These are phyloP conservation scores for Leptographium lundbergii DNA, from an alignment of 2,329 filamentous ascomycete genomes.

Conservation along the genomic window DNA sequence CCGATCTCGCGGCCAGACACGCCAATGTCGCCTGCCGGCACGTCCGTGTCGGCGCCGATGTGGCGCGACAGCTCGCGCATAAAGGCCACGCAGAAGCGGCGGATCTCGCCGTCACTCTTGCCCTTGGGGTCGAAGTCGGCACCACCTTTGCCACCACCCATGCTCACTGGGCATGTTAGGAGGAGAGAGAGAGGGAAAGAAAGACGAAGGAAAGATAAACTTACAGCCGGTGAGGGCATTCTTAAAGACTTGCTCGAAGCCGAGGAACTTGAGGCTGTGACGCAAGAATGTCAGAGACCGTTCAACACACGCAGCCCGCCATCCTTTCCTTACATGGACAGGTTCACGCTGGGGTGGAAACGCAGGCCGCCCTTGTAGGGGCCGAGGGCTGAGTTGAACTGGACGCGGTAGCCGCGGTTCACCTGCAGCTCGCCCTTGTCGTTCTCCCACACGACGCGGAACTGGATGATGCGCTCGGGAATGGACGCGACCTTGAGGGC, in stretches of 20 bases:
- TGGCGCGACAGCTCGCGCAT: constrained; percentile 93
- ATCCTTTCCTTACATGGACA: constrained; percentile 39
- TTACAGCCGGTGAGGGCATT: constrained; percentile 91
- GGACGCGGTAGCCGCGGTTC: constrained; percentile 91
- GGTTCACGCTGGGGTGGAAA: constrained; percentile 82
- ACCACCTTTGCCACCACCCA: constrained; percentile 96
- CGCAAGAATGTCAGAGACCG: constrained; percentile 19
- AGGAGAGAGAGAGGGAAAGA: constrained; percentile 7
- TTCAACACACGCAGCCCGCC: not conserved
- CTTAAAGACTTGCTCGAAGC: constrained; percentile 99
- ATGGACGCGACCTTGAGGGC: constrained; percentile 79
- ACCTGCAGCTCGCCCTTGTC: constrained; percentile 81
- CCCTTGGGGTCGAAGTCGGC: constrained; percentile 98
- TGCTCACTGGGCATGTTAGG: constrained; percentile 50
- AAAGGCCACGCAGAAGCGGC: constrained; percentile 90
- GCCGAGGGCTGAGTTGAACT: constrained; percentile 95
- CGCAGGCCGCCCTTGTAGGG: constrained; percentile 97
- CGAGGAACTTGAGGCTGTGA: constrained; percentile 76
- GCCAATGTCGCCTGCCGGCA: constrained; percentile 94
- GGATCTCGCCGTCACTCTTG: constrained; percentile 94
- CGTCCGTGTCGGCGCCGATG: constrained; percentile 91
- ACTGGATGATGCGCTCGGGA: constrained; percentile 92
- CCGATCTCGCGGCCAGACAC: constrained; percentile 87
- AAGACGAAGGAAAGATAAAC: constrained; percentile 25
- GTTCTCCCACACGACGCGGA: constrained; percentile 94